phyloP scores from a whole-genome alignment of 176 grass and related monocot species.

The Sorghum bicolor region Sorghum_bicolor_NCBIv3 NC_012873.2:64019001-64019500 shows the following conservation, averaged over 20 bases:
- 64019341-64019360: constrained; percentile 63
- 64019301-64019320: constrained; percentile 70
- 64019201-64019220: not conserved
- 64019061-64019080: constrained; percentile 57
- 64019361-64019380: constrained; percentile 78
- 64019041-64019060: constrained; percentile 71
- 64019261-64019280: constrained; percentile 65
- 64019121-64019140: not conserved
- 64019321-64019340: constrained; percentile 71
- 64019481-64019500: not conserved
- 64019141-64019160: constrained; percentile 19
- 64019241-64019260: constrained; percentile 68
- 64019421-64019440: not conserved
- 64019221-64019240: constrained; percentile 5
- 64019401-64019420: constrained; percentile 15
- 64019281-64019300: constrained; percentile 54
- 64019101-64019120: not conserved
- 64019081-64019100: constrained; percentile 9
- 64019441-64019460: not conserved
- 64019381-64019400: constrained; percentile 31
- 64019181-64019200: not conserved
- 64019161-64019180: not conserved
- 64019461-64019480: not conserved
- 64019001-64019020: constrained; percentile 84
- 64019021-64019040: constrained; percentile 73